phyloP scores from a whole-genome alignment of 306 rosid species.

The Quercus dentata region DNA sequence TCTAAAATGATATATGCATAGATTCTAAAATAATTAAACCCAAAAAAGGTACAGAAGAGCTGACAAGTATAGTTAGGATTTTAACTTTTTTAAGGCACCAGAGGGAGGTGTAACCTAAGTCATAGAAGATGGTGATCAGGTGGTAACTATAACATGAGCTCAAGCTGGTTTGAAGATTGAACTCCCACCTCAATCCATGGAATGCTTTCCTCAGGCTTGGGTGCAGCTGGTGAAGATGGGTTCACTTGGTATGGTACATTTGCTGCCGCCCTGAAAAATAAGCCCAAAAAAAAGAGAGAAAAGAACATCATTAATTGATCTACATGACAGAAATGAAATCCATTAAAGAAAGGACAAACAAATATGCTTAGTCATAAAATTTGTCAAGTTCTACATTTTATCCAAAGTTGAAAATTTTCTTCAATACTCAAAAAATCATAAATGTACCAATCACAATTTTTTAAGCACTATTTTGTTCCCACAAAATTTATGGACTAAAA shows the following conservation, averaged over 20 bases:
- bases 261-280: constrained; percentile 51
- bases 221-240: constrained; percentile 8
- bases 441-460: too few species aligned
- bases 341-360: neutral
- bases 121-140: constrained; percentile 27
- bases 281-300: neutral
- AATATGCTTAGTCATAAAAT: too few species aligned
- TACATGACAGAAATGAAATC: neutral
- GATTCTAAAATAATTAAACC: neutral
- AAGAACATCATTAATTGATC: neutral
- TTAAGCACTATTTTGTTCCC: too few species aligned
- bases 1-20: too few species aligned
- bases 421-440: too few species aligned
- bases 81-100: neutral
- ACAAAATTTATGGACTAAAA: too few species aligned
- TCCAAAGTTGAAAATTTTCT: too few species aligned
- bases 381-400: too few species aligned
- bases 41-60: neutral
- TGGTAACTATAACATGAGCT: constrained; percentile 50
- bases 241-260: constrained; percentile 70
- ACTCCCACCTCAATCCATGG: constrained; percentile 39
- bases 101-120: constrained; percentile 12
- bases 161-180: constrained; percentile 45
- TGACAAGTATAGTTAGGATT: constrained; percentile 18
- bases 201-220: constrained; percentile 35